Evolutionary conservation across 2,329 filamentous ascomycete genomes (phyloP), one percentile per base, ranked within the genome.

Genomic region (Botrytis tulipae): DNA sequence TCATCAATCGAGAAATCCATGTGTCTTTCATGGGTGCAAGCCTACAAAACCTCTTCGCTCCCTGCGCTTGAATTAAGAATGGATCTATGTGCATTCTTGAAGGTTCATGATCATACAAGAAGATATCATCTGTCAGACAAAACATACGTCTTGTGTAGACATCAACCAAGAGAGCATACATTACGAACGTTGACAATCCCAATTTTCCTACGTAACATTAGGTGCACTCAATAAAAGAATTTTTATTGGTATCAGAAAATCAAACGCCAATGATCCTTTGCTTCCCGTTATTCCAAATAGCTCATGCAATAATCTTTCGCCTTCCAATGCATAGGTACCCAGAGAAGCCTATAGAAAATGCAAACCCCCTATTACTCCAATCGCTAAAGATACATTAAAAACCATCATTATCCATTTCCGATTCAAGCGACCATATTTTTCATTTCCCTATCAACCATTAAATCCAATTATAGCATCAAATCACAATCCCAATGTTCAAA

Each of bases 381-480:
- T 61, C 59, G 59, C 59, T 61, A 61, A 61, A 22, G 22, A 61
- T 29, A 40, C 14, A 37, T 40, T 29, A 46, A 65, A 65, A 35
- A n/a, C 20, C 54, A 46, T 62, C 57, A 32, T 44, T 70, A 70
- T 48, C 40, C n/a, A 70, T 61, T 40, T 40, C 59, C 12, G 25
- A 61, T 25, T 16, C 32, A 61, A 37, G 25, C 22, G 35, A n/a
- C n/a, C 35, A 32, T n/a, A 61, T 40, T 25, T 25, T 61, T 12
- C 59, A 40, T 37, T 61, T 25, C 10, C 35, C 29, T 32, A 9
- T 25, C 32, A 51, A 66, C 32, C 63, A 37, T 37, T 37, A 32
- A 35, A 48, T 37, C 4, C 46, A 54, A 29, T 22, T 12, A 9
- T 22, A 40, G 25, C 32, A 20, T 29, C 16, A 54, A 22, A 29